phyloP scores from a whole-genome alignment of 225 moss, liverwort and hornwort genomes.

The Polytrichum commune region DNA sequence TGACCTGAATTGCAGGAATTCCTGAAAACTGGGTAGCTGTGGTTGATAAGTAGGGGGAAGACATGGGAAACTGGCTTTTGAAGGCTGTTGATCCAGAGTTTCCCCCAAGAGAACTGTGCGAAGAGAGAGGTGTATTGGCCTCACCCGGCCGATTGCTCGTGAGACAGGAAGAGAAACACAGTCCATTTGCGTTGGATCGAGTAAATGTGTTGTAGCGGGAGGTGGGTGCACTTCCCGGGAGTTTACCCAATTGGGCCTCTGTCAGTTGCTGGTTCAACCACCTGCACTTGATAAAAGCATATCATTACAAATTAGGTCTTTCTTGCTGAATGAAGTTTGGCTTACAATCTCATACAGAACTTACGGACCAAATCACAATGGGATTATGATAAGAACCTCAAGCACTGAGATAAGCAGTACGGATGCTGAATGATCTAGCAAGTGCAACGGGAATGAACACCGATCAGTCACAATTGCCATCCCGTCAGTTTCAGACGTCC shows the following conservation, averaged over 20 bases:
- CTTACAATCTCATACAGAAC: too few species aligned
- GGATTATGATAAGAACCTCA: too few species aligned
- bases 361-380: too few species aligned
- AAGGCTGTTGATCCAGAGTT: slow-evolving; percentile 42
- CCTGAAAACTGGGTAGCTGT: slow-evolving; percentile 35
- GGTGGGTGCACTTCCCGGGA: slow-evolving; percentile 39
- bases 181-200: slow-evolving; percentile 44
- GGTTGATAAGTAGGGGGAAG: slow-evolving; percentile 56
- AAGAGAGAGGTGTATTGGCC: slow-evolving; percentile 50
- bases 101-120: slow-evolving; percentile 46
- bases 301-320: not conserved
- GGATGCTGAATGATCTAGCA: too few species aligned
- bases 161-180: slow-evolving; percentile 52
- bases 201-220: slow-evolving; percentile 60
- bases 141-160: slow-evolving; percentile 43
- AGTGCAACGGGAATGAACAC: too few species aligned
- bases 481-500: too few species aligned
- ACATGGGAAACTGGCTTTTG: slow-evolving; percentile 55
- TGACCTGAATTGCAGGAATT: slow-evolving; percentile 42
- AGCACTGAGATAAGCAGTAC: too few species aligned
- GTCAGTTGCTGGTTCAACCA: slow-evolving; percentile 99
- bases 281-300: slow-evolving; percentile 35
- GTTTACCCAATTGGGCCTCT: slow-evolving; percentile 88
- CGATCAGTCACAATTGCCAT: too few species aligned
- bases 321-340: too few species aligned